These are phyloP conservation scores for Linnemannia elongata DNA, from an alignment of 192 early-diverging fungal genomes.

Conservation along the genomic window DNA sequence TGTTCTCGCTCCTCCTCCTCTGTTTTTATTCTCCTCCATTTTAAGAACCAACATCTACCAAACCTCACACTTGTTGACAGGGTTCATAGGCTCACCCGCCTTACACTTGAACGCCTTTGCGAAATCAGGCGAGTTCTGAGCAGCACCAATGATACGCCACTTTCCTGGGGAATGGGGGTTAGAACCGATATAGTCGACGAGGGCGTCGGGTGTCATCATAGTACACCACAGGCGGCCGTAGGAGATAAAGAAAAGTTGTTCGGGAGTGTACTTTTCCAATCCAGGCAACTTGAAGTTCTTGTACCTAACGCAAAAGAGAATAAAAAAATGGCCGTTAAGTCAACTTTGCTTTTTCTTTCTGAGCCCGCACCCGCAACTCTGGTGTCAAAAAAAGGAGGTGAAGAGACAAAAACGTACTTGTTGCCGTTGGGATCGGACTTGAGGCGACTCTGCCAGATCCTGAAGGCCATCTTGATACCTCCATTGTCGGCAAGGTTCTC, in stretches of 20 bases:
- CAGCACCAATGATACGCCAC: slow-evolving; percentile 75
- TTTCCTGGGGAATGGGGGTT: slow-evolving; percentile 5
- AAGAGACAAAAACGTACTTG: slow-evolving; percentile 24
- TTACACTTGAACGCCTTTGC: slow-evolving; percentile 74
- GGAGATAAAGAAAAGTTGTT: slow-evolving; percentile 75
- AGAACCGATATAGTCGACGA: slow-evolving; percentile 26
- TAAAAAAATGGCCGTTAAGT: neutral
- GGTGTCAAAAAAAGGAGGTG: slow-evolving; percentile 26
- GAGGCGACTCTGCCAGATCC: slow-evolving; percentile 54
- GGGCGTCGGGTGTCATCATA: slow-evolving; percentile 22
- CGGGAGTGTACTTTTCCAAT: slow-evolving; percentile 58
- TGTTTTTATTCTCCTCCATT: too few relatives aligned
- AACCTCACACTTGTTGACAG: slow-evolving; percentile 62
- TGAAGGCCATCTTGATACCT: slow-evolving; percentile 62
- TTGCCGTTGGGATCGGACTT: slow-evolving; percentile 49
- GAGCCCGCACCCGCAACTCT: neutral
- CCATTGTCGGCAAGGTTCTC: slow-evolving; percentile 85
- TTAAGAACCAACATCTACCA: neutral
- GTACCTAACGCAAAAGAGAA: neutral
- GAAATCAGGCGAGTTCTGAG: slow-evolving; percentile 75
- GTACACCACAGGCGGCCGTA: slow-evolving; percentile 72
- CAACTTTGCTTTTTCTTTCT: slow-evolving; percentile 17
- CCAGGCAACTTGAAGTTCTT: slow-evolving; percentile 56
- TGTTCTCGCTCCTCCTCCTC: too few relatives aligned
- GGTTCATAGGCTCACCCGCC: slow-evolving; percentile 73